These are phyloP conservation scores for Backusella psychrophila DNA, from an alignment of 192 early-diverging fungal species.

Conservation along the genomic window DNA sequence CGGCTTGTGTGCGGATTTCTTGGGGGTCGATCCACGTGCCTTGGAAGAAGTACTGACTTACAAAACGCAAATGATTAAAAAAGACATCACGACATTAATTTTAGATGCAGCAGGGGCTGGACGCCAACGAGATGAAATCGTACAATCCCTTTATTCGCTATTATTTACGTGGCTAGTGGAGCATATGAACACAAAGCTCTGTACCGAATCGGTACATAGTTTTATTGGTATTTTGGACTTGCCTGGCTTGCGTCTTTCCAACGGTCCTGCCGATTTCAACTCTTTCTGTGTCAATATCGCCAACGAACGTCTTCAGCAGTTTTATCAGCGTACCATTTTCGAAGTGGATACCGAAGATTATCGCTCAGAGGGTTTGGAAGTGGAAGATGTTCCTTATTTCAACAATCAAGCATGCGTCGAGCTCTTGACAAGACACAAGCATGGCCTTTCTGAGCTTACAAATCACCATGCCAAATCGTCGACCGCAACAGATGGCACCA, in stretches of 20 bases:
- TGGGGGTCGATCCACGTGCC: constrained; percentile 70
- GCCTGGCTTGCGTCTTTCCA: constrained; percentile 63
- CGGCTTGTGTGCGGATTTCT: constrained; percentile 75
- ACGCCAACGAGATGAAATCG: constrained; percentile 70
- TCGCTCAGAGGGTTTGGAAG: constrained; percentile 55
- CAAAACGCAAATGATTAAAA: constrained; percentile 79
- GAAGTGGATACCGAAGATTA: constrained; percentile 65
- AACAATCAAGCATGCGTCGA: constrained; percentile 68
- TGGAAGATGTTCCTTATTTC: constrained; percentile 54
- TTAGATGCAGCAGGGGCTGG: constrained; percentile 71
- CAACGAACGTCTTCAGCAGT: constrained; percentile 85
- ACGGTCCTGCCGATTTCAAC: constrained; percentile 56
- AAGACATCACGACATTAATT: constrained; percentile 80
- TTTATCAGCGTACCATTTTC: constrained; percentile 68
- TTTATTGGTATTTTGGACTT: constrained; percentile 87
- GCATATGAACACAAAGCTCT: constrained; percentile 80
- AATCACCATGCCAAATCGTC: constrained; percentile 48
- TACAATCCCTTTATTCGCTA: constrained; percentile 76
- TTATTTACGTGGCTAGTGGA: constrained; percentile 85
- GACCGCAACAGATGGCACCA: constrained; percentile 44
- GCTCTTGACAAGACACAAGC: constrained; percentile 63
- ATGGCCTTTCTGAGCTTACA: constrained; percentile 71
- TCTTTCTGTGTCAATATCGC: constrained; percentile 60
- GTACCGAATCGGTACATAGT: constrained; percentile 63
- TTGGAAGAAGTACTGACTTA: constrained; percentile 79